Base-by-base conservation (phyloP, 2,329 filamentous ascomycete genomes). In the Stylonectria norvegica region DNA sequence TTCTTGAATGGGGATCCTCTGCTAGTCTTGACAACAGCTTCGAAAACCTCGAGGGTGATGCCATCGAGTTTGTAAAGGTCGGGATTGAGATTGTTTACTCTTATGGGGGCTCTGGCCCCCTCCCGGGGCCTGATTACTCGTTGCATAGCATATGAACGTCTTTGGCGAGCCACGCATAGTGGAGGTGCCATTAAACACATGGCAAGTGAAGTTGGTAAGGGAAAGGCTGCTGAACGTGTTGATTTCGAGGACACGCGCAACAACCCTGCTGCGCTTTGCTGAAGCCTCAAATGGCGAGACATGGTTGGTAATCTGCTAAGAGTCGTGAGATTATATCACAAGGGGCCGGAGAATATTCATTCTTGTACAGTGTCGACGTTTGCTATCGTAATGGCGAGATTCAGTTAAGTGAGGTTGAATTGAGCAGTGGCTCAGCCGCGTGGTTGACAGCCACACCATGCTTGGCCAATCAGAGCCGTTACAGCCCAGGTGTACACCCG, bases 1-100 rank as follows among this genome's bases (percentile, higher is more conserved):
- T 30, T 43, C 5, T 39, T 37, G 36, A 59, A 52, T n/a, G n/a
- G n/a, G 2, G 37, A 23, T 10, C 45, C 43, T 5, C 28, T 37
- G 18, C 47, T 42, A 16, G 20, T 38, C 19, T 33, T 35, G 7
- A 61, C 42, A 18, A 50, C 41, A 5, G 17, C 18, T 22, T 52
- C 48, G 15, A 64, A 56, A 5, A 42, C 38, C n/a, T 38, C 25
- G 2, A 41, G 25, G 6, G 57, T 50, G 33, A 63, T 51, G 15
- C 42, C 31, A 9, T 48, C 43, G 4, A 61, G 35, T 9, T 40
- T 52, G 41, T 56, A 55, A 6, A 48, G 23, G 12, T 53, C 45
- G 9, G 48, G 20, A 9, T 28, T n/a, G n/a, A n/a, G n/a, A n/a
- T n/a, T n/a, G n/a, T n/a, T n/a, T n/a, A n/a, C n/a, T n/a, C n/a